Percentiles rank a stretch among this genome's conserved stretches.
These are phyloP conservation scores for Aspergillus ostianus DNA, from an alignment of 495 filamentous ascomycete genomes.

Conservation along the genomic window DNA sequence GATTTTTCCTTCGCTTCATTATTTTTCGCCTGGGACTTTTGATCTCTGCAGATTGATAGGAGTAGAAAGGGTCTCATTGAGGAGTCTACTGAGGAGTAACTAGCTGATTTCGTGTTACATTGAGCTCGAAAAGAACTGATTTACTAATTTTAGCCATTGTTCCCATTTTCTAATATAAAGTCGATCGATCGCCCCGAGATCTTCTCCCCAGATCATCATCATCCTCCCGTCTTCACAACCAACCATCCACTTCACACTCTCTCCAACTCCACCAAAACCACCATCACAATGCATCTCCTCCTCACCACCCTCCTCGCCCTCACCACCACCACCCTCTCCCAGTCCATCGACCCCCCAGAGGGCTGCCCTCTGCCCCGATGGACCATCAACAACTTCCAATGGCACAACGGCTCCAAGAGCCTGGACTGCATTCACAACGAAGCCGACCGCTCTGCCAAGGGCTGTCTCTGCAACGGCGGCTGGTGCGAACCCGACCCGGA, in stretches of 20 bases:
- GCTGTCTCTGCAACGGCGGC: constrained; percentile 25
- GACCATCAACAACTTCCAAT: constrained; percentile 30
- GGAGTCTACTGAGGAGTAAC: too few species aligned
- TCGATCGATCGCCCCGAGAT: not conserved
- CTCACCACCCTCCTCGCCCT: constrained; percentile 10
- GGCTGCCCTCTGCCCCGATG: constrained; percentile 37
- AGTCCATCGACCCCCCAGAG: constrained; percentile 29
- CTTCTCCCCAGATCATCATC: not conserved
- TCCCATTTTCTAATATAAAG: not conserved
- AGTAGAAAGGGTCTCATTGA: too few species aligned
- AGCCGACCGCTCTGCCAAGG: constrained; percentile 27
- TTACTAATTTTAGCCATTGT: too few species aligned
- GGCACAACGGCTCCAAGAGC: constrained; percentile 36
- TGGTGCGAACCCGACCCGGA: constrained; percentile 31
- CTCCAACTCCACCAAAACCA: not conserved
- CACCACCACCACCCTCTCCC: constrained; percentile 4
- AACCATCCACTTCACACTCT: not conserved
- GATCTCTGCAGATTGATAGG: too few species aligned
- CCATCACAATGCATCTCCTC: not conserved
- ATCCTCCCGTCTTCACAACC: not conserved
- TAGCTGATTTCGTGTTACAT: too few species aligned
- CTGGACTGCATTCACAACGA: constrained; percentile 40
- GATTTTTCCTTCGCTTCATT: not conserved
- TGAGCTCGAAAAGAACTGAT: too few species aligned
- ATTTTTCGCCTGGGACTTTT: too few species aligned